Evolutionary conservation across 2,329 filamentous ascomycete genomes (phyloP), one percentile per base, ranked within the genome.

Genomic region (Sclerotinia subarctica): DNA sequence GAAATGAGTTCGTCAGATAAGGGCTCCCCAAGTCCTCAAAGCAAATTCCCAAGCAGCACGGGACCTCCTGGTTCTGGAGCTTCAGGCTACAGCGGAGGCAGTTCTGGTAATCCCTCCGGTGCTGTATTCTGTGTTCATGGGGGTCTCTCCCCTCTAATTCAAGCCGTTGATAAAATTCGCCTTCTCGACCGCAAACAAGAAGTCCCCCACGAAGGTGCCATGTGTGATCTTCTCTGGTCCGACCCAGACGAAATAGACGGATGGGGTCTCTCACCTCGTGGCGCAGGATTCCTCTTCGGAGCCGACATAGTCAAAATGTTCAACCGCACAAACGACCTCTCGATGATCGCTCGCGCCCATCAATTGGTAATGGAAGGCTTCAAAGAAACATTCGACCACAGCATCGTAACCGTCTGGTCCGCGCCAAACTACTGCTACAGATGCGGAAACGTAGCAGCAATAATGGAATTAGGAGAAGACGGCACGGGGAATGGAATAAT

Each of bases 351-450:
- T 24, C 88, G 95, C 67, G 95, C 95, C 0, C 95, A 99, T 78
- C 95, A 99, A 79, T 88, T 99, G 29, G 95, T 99, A 72, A 99
- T 98, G 95, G 95, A 99, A 78, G 95, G 95, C 0, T 99, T 97
- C 80, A 98, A 98, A 81, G 95, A 98, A 78, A 98, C 98, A 94
- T 99, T 98, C 76, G 93, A 97, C 77, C 90, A 89, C 19, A 92
- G 89, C 59, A 97, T 99, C 72, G 95, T 98, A 53, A 99, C 95
- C 0, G 95, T 99, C n/a, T 99, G 95, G 94, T 96, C 92, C 0
- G 94, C 94, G 13, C 94, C 94, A 0, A 97, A 97, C 78, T 97
- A 97, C 82, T 97, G 94, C 81, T 97, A 97, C 81, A 72, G 72
- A 49, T 97, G 94, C 76, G 94, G 94, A 66, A 98, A 98, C 75